Base-by-base conservation (phyloP, 2,329 filamentous ascomycete genomes). In the Xylaria sp. region DNA sequence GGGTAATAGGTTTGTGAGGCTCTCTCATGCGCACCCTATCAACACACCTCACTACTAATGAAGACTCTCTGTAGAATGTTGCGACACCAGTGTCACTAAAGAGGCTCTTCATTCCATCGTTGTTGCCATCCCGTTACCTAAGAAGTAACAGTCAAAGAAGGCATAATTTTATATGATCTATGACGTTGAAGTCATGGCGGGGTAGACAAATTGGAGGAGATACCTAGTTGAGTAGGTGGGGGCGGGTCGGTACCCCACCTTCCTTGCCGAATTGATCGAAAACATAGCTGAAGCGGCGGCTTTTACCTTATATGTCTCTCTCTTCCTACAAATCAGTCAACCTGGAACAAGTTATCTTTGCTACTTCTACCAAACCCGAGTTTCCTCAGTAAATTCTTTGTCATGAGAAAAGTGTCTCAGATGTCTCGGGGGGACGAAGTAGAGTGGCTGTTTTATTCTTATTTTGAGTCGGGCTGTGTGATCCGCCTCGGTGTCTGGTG, bases 101-200 rank as follows among this genome's bases (percentile, higher is more conserved):
- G 13, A 23, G 25, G 13, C 7, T 49, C 13, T 49, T 8, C 4
- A 13, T 39, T 56, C 31, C 20, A 2, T 43, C 23, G 15, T 18
- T 3, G 6, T 31, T 15, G n/a, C n/a, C 31, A 13, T 28, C 23
- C 8, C 9, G 12, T 49, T 36, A 36, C 3, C 33, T 36, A 7
- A 7, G 9, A 36, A 2, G 33, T 7, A 15, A 31, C 15, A 15
- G 13, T 5, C 28, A 31, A 28, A 31, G 23, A 5, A 25, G 48
- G 5, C 2, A 25, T 20, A 12, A 13, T 31, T 54, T 33, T 33
- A 13, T 31, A 25, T 3, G n/a, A 31, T 18, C 13, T 18, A 54
- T 54, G 49, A 54, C 49, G 52, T 55, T 20, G 25, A 36, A 33
- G 51, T n/a, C 15, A 54, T 54, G 51, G 51, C 18, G 52, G 52